Conservation (phyloP, 345 rosid genomes). For the Salix caprea region DNA sequence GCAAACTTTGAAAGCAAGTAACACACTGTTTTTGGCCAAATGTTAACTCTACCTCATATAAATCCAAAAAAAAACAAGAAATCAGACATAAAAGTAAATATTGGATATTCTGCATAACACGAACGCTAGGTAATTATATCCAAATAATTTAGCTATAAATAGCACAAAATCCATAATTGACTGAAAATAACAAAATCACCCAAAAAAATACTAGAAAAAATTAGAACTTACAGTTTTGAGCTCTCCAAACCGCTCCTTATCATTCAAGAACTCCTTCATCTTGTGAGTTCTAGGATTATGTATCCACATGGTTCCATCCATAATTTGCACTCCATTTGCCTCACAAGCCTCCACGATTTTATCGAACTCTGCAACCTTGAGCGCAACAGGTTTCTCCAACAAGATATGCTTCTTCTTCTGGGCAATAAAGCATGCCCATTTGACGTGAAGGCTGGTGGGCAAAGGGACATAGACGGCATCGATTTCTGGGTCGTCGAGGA, state of each 20-base stretch:
- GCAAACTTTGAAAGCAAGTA: too few species aligned
- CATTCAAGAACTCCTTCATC: constrained; percentile 48
- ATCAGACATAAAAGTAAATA: too few species aligned
- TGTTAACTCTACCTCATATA: too few species aligned
- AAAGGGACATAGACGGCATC: constrained; percentile 77
- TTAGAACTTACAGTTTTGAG: constrained; percentile 39
- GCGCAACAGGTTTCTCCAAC: constrained; percentile 74
- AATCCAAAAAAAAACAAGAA: too few species aligned
- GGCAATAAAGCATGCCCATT: constrained; percentile 68
- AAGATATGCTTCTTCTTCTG: constrained; percentile 66
- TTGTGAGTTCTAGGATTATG: constrained; percentile 59
- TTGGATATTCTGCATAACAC: too few species aligned
- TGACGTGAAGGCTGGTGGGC: constrained; percentile 68
- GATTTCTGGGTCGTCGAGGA: constrained; percentile 64
- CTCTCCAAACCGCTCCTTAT: constrained; percentile 51
- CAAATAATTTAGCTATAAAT: too few species aligned
- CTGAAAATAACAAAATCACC: neutral
- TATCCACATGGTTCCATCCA: constrained; percentile 95
- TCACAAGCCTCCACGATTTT: constrained; percentile 56
- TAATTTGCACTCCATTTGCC: constrained; percentile 58
- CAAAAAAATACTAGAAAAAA: neutral
- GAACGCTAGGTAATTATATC: too few species aligned
- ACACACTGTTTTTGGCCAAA: too few species aligned
- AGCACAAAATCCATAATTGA: too few species aligned
- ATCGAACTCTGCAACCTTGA: constrained; percentile 55